phyloP scores from a whole-genome alignment of 2,329 filamentous ascomycete species.

The Neofusicoccum kwambonambiense region DNA sequence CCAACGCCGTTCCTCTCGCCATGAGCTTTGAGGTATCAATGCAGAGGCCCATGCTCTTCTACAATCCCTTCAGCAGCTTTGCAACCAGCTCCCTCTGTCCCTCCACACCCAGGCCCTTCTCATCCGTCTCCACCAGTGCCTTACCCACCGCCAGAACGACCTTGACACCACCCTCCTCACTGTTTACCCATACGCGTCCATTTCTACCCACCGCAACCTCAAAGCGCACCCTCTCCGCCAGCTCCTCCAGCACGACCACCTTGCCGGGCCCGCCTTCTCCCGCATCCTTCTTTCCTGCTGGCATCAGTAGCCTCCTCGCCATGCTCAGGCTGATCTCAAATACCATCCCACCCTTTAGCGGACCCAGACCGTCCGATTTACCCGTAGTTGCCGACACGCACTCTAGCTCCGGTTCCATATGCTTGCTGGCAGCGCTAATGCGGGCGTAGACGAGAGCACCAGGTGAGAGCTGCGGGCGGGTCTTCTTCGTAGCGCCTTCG shows the following conservation, averaged over 20 bases:
- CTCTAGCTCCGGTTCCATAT: conserved; percentile 64
- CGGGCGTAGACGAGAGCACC: conserved; percentile 88
- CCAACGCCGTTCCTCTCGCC: neutral
- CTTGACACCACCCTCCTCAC: conserved; percentile 61
- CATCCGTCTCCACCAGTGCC: conserved; percentile 76
- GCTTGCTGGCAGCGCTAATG: conserved; percentile 66
- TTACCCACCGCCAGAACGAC: conserved; percentile 75
- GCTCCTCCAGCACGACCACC: conserved; percentile 73
- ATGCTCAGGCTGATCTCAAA: conserved; percentile 78
- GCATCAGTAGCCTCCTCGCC: conserved; percentile 71
- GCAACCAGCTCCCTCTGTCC: conserved; percentile 70
- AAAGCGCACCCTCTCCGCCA: conserved; percentile 81
- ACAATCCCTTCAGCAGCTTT: conserved; percentile 61
- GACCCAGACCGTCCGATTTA: conserved; percentile 83
- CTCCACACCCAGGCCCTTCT: conserved; percentile 60
- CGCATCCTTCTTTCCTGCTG: conserved; percentile 52
- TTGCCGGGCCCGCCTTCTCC: conserved; percentile 30
- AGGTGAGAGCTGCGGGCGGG: conserved; percentile 70
- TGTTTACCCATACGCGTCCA: conserved; percentile 88
- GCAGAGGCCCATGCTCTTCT: neutral
- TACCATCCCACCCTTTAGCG: conserved; percentile 80
- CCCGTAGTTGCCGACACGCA: conserved; percentile 85
- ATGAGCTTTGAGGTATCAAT: neutral
- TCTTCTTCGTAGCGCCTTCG: conserved; percentile 89
- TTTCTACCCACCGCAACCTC: conserved; percentile 94